A percentile compares a stretch with the other conserved stretches of the same genome.
Evolutionary conservation across 176 grass and related monocot genomes (phyloP).

Genomic region (Carex pumila): DNA sequence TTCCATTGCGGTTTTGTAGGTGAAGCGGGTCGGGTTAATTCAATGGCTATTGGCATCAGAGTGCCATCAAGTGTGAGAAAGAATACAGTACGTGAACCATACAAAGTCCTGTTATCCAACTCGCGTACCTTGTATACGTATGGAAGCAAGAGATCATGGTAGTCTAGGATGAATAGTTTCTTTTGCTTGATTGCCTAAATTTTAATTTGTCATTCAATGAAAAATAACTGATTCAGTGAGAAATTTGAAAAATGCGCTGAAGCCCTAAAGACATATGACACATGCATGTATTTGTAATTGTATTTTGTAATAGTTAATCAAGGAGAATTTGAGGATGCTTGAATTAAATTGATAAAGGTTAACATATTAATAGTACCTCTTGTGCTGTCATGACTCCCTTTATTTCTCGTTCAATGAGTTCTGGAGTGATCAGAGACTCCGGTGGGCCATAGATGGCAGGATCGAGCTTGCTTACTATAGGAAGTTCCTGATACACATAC

Average conservation of each 20-base stretch:
- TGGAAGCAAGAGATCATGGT: constrained; percentile 62
- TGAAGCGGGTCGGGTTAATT: constrained; percentile 39
- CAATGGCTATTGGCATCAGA: constrained; percentile 55
- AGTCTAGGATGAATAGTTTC: constrained; percentile 67
- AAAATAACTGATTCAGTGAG: neutral
- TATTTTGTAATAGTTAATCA: neutral
- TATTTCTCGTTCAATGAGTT: constrained; percentile 57
- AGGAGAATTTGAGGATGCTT: neutral
- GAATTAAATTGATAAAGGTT: neutral
- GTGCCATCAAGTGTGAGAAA: constrained; percentile 35
- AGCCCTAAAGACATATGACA: no score
- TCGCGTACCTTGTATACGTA: constrained; percentile 45
- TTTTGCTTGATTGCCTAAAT: constrained; percentile 40
- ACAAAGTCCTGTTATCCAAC: constrained; percentile 33
- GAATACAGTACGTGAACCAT: constrained; percentile 61
- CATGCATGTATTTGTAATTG: no score
- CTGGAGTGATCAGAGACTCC: constrained; percentile 53
- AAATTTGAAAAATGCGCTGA: no score
- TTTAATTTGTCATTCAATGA: neutral
- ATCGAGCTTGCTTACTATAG: constrained; percentile 75
- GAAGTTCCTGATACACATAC: constrained; percentile 43
- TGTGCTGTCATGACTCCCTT: constrained; percentile 37
- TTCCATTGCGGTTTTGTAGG: constrained; percentile 25
- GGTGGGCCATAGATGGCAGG: constrained; percentile 51
- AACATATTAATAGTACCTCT: constrained; percentile 11